A percentile compares a stretch with the other conserved stretches of the same genome.
These are phyloP conservation scores for Diplodia scrobiculata DNA, from an alignment of 2,329 filamentous ascomycete species.

Conservation along the genomic window DNA sequence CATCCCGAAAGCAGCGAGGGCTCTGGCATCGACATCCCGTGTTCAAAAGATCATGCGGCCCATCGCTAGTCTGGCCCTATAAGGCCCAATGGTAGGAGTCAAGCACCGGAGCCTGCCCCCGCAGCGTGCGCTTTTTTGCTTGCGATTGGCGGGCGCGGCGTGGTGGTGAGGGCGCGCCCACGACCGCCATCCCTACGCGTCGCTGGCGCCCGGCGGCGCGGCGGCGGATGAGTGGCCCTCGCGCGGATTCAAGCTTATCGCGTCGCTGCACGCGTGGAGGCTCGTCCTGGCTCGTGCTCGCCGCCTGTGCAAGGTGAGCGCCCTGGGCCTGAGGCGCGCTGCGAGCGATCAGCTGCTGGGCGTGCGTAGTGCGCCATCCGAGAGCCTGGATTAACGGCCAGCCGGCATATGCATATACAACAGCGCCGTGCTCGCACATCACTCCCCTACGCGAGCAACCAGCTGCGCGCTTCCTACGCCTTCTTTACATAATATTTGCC, in stretches of 20 bases:
- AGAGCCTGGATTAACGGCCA: conserved; percentile 24
- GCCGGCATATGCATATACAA: conserved; percentile 25
- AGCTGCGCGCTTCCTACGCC: conserved; percentile 7
- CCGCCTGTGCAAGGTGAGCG: conserved; percentile 7
- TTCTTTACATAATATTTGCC: conserved; percentile 18
- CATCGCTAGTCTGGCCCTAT: conserved; percentile 33
- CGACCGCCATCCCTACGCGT: conserved; percentile 17
- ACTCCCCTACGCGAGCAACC: neutral
- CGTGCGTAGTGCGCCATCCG: conserved; percentile 23
- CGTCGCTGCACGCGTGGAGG: conserved; percentile 23
- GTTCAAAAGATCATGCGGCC: conserved; percentile 45
- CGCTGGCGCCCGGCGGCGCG: conserved; percentile 14
- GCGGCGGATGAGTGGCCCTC: conserved; percentile 15
- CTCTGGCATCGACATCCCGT: conserved; percentile 40
- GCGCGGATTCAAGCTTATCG: conserved; percentile 27
- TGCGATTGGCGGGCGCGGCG: conserved; percentile 20
- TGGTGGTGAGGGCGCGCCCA: conserved; percentile 24
- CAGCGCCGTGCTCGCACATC: conserved; percentile 3
- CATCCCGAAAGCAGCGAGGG: conserved; percentile 28
- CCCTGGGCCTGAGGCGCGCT: conserved; percentile 11
- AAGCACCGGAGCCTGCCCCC: conserved; percentile 18
- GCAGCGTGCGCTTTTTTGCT: conserved; percentile 3
- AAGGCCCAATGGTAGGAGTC: conserved; percentile 29
- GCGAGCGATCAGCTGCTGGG: conserved; percentile 21
- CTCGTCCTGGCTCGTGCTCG: conserved; percentile 25